These are phyloP conservation scores for Cryptococcus sp. DNA, from an alignment of 1,284 basidiomycete genomes.

Conservation along the genomic window DNA sequence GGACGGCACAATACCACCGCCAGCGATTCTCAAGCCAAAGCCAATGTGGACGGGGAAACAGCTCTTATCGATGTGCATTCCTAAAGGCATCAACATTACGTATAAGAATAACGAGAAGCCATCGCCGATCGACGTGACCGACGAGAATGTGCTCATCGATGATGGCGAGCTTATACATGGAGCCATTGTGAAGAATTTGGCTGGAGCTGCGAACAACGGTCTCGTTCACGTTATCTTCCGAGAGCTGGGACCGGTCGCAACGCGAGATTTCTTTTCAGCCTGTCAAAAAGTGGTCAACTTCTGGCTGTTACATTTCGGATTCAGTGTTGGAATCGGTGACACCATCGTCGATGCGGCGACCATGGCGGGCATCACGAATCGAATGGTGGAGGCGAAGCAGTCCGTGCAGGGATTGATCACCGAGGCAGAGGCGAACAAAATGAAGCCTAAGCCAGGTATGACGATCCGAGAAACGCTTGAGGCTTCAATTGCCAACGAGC, in stretches of 20 bases:
- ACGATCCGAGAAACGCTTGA: slow-evolving; percentile 99
- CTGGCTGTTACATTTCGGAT: slow-evolving; percentile 98
- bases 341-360: slow-evolving; percentile 91
- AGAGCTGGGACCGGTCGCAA: slow-evolving; percentile 92
- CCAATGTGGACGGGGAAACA: slow-evolving; percentile 99
- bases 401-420: slow-evolving; percentile 72
- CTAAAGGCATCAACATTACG: slow-evolving; percentile 90
- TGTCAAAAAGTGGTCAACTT: slow-evolving; percentile 95
- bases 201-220: slow-evolving; percentile 92
- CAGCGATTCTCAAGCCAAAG: slow-evolving; percentile 94
- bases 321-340: slow-evolving; percentile 98
- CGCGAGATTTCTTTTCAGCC: slow-evolving; percentile 89
- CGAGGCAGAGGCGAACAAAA: slow-evolving; percentile 75
- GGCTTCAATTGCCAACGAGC: slow-evolving; percentile 82
- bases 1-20: slow-evolving; percentile 91
- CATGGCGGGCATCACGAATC: slow-evolving; percentile 81
- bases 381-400: slow-evolving; percentile 78
- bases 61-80: slow-evolving; percentile 88
- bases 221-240: slow-evolving; percentile 96
- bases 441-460: slow-evolving; percentile 93
- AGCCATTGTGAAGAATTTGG: slow-evolving; percentile 96
- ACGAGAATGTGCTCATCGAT: slow-evolving; percentile 95
- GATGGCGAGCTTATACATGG: slow-evolving; percentile 96
- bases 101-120: slow-evolving; percentile 72
- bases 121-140: slow-evolving; percentile 77